Conservation (phyloP, 371 early-diverging fungal species). For the Circinella minor region DNA sequence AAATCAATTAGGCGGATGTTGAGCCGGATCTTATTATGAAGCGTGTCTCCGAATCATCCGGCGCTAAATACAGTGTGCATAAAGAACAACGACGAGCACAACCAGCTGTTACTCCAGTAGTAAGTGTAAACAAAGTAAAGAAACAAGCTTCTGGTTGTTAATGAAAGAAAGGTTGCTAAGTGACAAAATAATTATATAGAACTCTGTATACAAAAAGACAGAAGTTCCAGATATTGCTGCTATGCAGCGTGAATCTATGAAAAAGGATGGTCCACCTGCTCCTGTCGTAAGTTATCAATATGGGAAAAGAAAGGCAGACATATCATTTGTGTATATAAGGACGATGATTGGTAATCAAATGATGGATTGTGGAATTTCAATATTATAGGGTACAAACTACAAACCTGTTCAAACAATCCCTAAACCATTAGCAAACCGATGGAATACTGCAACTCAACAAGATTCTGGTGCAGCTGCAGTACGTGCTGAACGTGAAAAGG, state of each 20-base stretch:
- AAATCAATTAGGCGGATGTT: conserved; percentile 72
- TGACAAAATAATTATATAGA: conserved; percentile 23
- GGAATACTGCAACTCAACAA: conserved; percentile 34
- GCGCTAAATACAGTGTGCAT: conserved; percentile 89
- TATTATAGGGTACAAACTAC: conserved; percentile 41
- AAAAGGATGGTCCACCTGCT: conserved; percentile 56
- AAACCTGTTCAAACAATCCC: conserved; percentile 52
- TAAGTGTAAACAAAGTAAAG: conserved; percentile 22
- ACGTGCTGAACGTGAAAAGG: conserved; percentile 54
- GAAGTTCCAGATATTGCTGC: conserved; percentile 69
- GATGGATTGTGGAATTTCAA: no score
- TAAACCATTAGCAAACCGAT: conserved; percentile 44
- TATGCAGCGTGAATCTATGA: conserved; percentile 64
- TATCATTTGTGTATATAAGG: no score
- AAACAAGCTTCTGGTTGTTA: neutral
- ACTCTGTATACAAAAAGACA: conserved; percentile 68
- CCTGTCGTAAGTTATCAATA: conserved; percentile 29
- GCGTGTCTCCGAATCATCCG: conserved; percentile 82
- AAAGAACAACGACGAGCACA: conserved; percentile 55
- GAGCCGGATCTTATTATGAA: conserved; percentile 84
- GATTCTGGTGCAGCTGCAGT: conserved; percentile 40
- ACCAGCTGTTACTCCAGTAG: conserved; percentile 53
- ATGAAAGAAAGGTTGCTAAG: neutral
- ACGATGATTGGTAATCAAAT: no score
- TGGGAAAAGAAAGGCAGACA: no score